A percentile compares a stretch with the other conserved stretches of the same genome.
phyloP scores from a whole-genome alignment of 2,329 filamentous ascomycete species.

The Myriosclerotinia duriaeana region DNA sequence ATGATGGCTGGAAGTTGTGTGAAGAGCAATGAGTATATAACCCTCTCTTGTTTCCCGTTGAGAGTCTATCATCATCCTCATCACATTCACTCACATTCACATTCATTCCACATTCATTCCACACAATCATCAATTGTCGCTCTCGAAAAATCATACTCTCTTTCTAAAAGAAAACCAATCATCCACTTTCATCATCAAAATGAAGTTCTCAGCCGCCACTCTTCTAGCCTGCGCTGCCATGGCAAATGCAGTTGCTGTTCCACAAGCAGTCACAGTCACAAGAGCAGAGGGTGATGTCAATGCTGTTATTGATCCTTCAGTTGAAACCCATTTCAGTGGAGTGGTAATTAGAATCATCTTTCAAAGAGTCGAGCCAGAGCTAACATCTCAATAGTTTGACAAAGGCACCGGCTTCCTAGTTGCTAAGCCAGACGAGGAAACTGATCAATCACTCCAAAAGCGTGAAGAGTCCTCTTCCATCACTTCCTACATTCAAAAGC shows the following conservation, averaged over 20 bases:
- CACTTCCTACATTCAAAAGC: not conserved
- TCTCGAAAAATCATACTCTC: not conserved
- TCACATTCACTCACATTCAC: not conserved
- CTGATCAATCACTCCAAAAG: not conserved
- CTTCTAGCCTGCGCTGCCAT: not conserved
- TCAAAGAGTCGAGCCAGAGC: not conserved
- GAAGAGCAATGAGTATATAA: conserved; percentile 3
- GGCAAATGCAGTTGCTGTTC: not conserved
- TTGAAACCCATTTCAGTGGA: not conserved
- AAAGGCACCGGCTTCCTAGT: not conserved
- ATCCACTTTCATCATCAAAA: conserved; percentile 1
- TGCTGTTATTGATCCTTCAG: not conserved
- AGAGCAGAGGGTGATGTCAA: not conserved
- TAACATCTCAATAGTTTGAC: not conserved
- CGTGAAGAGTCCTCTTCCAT: not conserved
- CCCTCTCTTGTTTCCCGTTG: not conserved
- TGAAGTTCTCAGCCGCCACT: not conserved
- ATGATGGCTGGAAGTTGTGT: not conserved
- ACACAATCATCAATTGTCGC: not conserved
- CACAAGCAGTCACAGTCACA: not conserved
- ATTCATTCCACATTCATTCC: not conserved
- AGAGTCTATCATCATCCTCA: not conserved
- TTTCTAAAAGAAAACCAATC: not conserved
- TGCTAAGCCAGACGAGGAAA: not conserved
- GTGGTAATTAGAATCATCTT: not conserved